A percentile compares a stretch with the other conserved stretches of the same genome.
Conservation (phyloP, 2,329 filamentous ascomycete genomes). For the Trichoderma endophyticum region DNA sequence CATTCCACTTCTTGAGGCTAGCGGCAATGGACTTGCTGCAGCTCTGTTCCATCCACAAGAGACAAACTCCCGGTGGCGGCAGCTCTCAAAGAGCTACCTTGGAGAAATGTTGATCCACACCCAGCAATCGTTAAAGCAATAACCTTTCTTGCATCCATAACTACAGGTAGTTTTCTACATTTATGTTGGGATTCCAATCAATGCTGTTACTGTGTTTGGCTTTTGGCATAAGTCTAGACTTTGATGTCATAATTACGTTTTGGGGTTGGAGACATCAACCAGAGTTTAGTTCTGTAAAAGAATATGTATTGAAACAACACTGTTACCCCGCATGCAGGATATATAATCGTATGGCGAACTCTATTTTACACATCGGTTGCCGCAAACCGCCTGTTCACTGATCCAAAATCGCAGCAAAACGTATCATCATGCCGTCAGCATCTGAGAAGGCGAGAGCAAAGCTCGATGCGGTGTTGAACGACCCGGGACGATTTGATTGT, state of each 20-base stretch:
- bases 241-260: conserved; percentile 14
- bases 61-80: background rate
- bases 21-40: background rate
- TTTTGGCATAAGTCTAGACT: background rate
- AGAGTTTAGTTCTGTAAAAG: background rate
- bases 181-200: background rate
- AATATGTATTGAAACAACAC: background rate
- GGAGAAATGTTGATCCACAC: background rate
- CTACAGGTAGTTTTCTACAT: background rate
- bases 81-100: background rate
- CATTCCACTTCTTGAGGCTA: background rate
- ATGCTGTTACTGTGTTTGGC: background rate
- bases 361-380: background rate
- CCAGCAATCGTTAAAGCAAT: background rate
- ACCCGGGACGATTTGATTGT: conserved; percentile 3
- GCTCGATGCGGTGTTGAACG: conserved; percentile 13
- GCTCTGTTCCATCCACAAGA: background rate
- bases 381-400: background rate
- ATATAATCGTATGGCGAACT: background rate
- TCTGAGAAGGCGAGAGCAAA: conserved; percentile 7
- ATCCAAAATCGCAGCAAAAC: background rate
- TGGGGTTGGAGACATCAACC: background rate
- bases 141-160: background rate
- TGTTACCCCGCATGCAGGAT: conserved; percentile 7
- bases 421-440: conserved; percentile 7